Conservation (phyloP, 306 rosid species). For the Cercis canadensis region DNA sequence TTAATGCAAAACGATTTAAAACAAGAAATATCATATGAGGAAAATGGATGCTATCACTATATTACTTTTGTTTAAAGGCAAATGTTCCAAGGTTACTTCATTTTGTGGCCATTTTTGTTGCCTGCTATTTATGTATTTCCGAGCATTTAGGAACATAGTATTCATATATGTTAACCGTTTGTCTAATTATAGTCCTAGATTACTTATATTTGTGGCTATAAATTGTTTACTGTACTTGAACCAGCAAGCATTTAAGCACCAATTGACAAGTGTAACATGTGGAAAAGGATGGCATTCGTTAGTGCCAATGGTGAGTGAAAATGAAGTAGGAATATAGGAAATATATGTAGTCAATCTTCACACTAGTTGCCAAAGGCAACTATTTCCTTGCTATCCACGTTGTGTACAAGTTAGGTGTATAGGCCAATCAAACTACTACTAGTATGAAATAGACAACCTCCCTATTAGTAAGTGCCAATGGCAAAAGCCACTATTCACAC, state of each 20-base stretch:
- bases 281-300: too few relatives aligned
- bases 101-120: not conserved
- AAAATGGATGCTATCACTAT: too few relatives aligned
- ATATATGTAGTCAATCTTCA: not conserved
- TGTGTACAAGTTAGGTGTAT: not conserved
- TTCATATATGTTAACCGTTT: not conserved
- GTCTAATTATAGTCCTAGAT: not conserved
- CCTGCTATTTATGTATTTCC: not conserved
- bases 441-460: not conserved
- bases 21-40: too few relatives aligned
- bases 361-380: not conserved
- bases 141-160: not conserved
- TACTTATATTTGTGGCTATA: not conserved
- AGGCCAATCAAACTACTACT: not conserved
- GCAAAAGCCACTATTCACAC: constrained; percentile 24
- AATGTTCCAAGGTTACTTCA: too few relatives aligned
- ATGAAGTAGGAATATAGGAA: not conserved
- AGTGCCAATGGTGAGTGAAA: not conserved
- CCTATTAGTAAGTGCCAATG: constrained; percentile 2
- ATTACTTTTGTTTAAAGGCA: too few relatives aligned
- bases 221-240: not conserved
- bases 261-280: too few relatives aligned
- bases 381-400: constrained; percentile 8
- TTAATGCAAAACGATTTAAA: too few relatives aligned
- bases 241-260: too few relatives aligned